A percentile compares a stretch with the other conserved stretches of the same genome.
Evolutionary conservation across 164 flowering plant species (phyloP).

Genomic region (Chloranthus sessilifolius): DNA sequence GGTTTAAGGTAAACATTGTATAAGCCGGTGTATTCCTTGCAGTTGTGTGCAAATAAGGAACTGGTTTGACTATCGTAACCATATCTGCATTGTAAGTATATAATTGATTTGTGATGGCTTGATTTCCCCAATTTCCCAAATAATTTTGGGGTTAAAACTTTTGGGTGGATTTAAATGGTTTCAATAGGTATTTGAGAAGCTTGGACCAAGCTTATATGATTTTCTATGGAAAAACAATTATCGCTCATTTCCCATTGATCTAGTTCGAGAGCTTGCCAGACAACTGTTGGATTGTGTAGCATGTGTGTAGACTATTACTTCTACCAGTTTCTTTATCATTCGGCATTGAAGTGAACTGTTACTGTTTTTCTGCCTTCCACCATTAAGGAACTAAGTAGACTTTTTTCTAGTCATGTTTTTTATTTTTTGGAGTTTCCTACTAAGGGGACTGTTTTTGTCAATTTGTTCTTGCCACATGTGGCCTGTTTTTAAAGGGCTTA

Average conservation of each 20-base stretch:
- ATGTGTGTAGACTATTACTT: constrained; percentile 87
- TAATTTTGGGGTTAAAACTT: constrained; percentile 54
- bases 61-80: constrained; percentile 99
- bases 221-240: constrained; percentile 99
- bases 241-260: constrained; percentile 99
- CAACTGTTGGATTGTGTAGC: constrained; percentile 99
- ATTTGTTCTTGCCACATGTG: no score
- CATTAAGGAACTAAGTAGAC: no score
- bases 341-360: background rate
- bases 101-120: no score
- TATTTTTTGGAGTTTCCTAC: no score
- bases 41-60: constrained; percentile 99
- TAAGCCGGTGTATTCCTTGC: constrained; percentile 91
- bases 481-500: no score
- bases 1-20: constrained; percentile 15
- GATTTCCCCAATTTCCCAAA: constrained; percentile 47
- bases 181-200: constrained; percentile 99
- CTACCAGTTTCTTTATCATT: constrained; percentile 11
- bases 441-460: no score
- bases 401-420: no score
- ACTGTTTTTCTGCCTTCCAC: no score
- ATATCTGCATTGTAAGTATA: constrained; percentile 99
- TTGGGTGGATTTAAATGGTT: constrained; percentile 83
- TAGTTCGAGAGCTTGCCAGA: constrained; percentile 98
- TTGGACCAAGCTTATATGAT: constrained; percentile 99